A percentile compares a stretch with the other conserved stretches of the same genome.
Conservation (phyloP, 495 filamentous ascomycete genomes). For the Xylaria nigripes region DNA sequence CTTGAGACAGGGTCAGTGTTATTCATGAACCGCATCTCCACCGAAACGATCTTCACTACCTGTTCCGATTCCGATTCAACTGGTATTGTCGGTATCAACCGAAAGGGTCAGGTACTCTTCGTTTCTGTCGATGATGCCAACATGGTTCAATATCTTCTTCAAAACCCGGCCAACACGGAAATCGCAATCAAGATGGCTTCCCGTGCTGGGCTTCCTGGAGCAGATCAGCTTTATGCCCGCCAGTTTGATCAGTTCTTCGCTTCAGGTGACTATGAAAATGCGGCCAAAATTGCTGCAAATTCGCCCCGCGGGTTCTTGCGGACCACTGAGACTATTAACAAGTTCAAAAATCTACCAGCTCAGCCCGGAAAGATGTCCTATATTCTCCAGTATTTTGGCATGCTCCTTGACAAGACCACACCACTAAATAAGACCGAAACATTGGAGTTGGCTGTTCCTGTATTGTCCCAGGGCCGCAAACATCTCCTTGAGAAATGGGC, state of each 20-base stretch:
- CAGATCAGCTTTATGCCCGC: slow-evolving; percentile 86
- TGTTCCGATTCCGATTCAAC: slow-evolving; percentile 72
- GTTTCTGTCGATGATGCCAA: slow-evolving; percentile 87
- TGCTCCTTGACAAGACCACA: slow-evolving; percentile 85
- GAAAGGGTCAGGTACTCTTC: slow-evolving; percentile 91
- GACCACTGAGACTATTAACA: slow-evolving; percentile 86
- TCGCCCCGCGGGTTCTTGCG: slow-evolving; percentile 93
- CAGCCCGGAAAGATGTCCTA: slow-evolving; percentile 74
- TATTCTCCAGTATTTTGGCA: slow-evolving; percentile 95
- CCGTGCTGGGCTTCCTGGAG: slow-evolving; percentile 83
- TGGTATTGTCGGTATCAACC: slow-evolving; percentile 90
- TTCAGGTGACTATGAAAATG: slow-evolving; percentile 70
- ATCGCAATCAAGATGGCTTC: slow-evolving; percentile 95
- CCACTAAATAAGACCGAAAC: slow-evolving; percentile 87
- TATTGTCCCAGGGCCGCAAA: slow-evolving; percentile 87
- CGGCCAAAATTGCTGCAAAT: slow-evolving; percentile 91
- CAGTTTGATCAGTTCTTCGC: slow-evolving; percentile 82
- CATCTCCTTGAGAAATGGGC: slow-evolving; percentile 97
- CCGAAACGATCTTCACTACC: slow-evolving; percentile 97
- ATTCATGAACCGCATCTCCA: slow-evolving; percentile 99
- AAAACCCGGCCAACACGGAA: slow-evolving; percentile 85
- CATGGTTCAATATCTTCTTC: slow-evolving; percentile 86
- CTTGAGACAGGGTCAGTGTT: slow-evolving; percentile 94
- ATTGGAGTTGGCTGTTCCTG: slow-evolving; percentile 84
- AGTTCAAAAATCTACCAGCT: slow-evolving; percentile 78